Evolutionary conservation across 192 early-diverging fungal species (phyloP).

Genomic region (Chytriomyces confervae): DNA sequence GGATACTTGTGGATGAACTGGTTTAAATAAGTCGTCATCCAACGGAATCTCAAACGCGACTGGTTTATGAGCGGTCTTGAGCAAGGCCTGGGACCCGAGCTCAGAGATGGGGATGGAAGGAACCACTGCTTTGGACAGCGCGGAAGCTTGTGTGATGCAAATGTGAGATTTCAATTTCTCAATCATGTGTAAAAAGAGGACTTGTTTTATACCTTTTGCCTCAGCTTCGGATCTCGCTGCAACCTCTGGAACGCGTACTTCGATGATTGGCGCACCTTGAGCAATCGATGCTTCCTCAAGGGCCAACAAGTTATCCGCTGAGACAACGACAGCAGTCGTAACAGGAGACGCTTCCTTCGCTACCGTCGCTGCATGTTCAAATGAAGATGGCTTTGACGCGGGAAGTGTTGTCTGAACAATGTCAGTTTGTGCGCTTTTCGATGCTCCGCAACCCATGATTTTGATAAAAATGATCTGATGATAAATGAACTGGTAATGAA

Average conservation of each 20-base stretch:
- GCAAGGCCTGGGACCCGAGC: not conserved
- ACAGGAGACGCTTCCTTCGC: not conserved
- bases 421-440: slow-evolving; percentile 32
- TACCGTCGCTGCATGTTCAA: not conserved
- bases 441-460: slow-evolving; percentile 46
- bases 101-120: slow-evolving; percentile 39
- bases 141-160: not conserved
- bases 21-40: slow-evolving; percentile 40
- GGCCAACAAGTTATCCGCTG: not conserved
- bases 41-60: slow-evolving; percentile 64
- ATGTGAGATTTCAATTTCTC: too few relatives aligned
- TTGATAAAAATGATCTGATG: not conserved
- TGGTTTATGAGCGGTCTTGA: slow-evolving; percentile 33
- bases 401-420: slow-evolving; percentile 30
- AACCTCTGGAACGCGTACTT: not conserved
- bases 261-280: not conserved
- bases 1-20: slow-evolving; percentile 4
- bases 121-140: slow-evolving; percentile 38
- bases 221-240: not conserved
- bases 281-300: not conserved
- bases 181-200: not conserved
- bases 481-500: not conserved
- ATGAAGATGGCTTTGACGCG: not conserved
- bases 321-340: not conserved
- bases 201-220: not conserved